phyloP scores from a whole-genome alignment of 305 asterid genomes.

The Striga hermonthica region DNA sequence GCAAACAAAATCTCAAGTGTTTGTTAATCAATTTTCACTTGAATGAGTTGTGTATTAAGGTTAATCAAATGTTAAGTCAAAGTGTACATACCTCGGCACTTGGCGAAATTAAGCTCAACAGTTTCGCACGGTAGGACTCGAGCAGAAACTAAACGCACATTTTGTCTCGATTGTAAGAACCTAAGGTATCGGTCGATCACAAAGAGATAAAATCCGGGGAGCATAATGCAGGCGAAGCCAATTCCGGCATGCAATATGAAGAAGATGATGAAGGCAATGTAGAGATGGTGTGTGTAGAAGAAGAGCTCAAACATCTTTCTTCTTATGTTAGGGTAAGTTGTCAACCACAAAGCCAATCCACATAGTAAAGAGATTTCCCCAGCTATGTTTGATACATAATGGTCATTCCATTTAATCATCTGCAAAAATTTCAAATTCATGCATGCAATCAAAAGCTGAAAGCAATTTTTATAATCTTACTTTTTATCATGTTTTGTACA shows the following conservation, averaged over 20 bases:
- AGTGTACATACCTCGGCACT: constrained; percentile 40
- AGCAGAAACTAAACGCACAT: constrained; percentile 47
- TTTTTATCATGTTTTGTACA: too few relatives aligned
- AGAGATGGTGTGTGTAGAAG: constrained; percentile 63
- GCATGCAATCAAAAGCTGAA: too few relatives aligned
- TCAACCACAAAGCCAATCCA: constrained; percentile 54
- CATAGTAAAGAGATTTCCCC: constrained; percentile 56
- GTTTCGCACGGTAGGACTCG: constrained; percentile 49
- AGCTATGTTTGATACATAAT: constrained; percentile 48
- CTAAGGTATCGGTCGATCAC: constrained; percentile 58
- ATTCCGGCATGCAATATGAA: constrained; percentile 56
- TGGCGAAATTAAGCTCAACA: constrained; percentile 61
- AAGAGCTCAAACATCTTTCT: constrained; percentile 68
- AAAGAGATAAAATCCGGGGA: constrained; percentile 76
- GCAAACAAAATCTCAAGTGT: too few relatives aligned
- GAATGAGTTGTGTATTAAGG: too few relatives aligned
- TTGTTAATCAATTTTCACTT: too few relatives aligned
- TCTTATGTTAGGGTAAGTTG: constrained; percentile 53
- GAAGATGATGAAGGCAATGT: constrained; percentile 55
- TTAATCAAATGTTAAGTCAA: too few relatives aligned
- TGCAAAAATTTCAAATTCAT: constrained; percentile 22
- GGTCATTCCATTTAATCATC: constrained; percentile 56
- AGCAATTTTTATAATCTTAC: too few relatives aligned
- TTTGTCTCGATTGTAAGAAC: constrained; percentile 56
- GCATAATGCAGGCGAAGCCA: constrained; percentile 46